Conservation (phyloP, 495 filamentous ascomycete genomes). For the Aspergillus funiculosus region DNA sequence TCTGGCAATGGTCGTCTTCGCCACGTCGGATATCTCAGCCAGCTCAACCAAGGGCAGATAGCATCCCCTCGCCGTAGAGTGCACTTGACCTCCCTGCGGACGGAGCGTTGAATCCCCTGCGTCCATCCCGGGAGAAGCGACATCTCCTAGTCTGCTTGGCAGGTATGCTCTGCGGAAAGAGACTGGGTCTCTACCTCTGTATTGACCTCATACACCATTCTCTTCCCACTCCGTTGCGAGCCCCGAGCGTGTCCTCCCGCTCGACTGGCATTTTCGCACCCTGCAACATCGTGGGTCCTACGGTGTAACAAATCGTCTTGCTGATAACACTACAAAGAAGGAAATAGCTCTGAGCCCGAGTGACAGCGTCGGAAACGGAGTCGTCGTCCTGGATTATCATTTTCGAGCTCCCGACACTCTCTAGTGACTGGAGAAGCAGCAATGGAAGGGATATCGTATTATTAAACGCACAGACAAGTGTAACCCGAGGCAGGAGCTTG, state of each 20-base stretch:
- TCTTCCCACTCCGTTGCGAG: neutral
- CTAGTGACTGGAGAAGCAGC: constrained; percentile 58
- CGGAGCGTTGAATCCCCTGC: no score
- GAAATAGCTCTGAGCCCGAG: constrained; percentile 66
- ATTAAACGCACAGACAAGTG: constrained; percentile 66
- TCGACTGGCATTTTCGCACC: constrained; percentile 4
- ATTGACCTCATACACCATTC: constrained; percentile 14
- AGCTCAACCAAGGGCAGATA: constrained; percentile 67
- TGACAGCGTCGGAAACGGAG: constrained; percentile 44
- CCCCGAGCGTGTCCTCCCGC: constrained; percentile 13
- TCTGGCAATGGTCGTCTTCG: constrained; percentile 66
- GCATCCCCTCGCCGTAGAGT: no score
- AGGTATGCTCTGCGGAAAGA: no score
- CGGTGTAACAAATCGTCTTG: constrained; percentile 57
- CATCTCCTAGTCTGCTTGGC: no score
- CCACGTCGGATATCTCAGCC: constrained; percentile 48
- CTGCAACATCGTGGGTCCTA: constrained; percentile 53
- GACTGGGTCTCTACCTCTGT: no score
- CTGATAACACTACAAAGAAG: constrained; percentile 58
- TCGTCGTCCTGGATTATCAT: constrained; percentile 48
- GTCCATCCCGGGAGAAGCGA: no score
- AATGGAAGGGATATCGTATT: constrained; percentile 71
- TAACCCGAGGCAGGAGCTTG: constrained; percentile 59
- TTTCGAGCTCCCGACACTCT: constrained; percentile 58
- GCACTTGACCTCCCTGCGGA: no score